These are phyloP conservation scores for Oryza longistaminata DNA, from an alignment of 176 grass and related monocot genomes.

Conservation along the genomic window DNA sequence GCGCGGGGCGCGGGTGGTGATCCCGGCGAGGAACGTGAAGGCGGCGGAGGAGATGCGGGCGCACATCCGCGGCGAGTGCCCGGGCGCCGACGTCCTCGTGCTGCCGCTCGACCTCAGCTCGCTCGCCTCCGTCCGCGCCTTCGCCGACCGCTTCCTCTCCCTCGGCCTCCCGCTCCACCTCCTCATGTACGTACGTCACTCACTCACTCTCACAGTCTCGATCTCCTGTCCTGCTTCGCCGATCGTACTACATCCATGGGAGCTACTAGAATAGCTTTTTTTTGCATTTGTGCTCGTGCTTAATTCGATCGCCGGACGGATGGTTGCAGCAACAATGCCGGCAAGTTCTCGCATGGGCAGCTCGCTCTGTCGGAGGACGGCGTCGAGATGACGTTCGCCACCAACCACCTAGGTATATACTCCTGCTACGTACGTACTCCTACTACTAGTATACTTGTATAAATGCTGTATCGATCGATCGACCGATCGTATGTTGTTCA, in stretches of 20 bases:
- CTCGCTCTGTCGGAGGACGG: constrained; percentile 86
- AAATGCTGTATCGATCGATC: background rate
- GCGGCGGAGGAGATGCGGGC: constrained; percentile 74
- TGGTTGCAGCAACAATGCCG: constrained; percentile 85
- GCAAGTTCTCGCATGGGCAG: constrained; percentile 93
- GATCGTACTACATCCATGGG: background rate
- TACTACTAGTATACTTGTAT: background rate
- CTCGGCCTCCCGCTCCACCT: constrained; percentile 81
- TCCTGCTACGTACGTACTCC: background rate
- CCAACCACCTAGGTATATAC: constrained; percentile 74
- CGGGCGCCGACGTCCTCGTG: constrained; percentile 59
- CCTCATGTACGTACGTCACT: constrained; percentile 53
- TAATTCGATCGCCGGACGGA: background rate
- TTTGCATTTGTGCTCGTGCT: background rate
- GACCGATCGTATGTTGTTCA: background rate
- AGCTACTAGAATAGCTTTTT: background rate
- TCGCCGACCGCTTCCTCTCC: constrained; percentile 62
- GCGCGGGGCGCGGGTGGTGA: constrained; percentile 74
- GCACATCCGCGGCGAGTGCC: constrained; percentile 55
- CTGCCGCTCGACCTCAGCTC: constrained; percentile 92
- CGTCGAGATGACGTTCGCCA: constrained; percentile 98
- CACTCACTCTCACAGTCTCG: too few species aligned
- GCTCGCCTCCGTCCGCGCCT: constrained; percentile 72
- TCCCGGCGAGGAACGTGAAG: constrained; percentile 77
- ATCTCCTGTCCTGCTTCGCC: background rate